Evolutionary conservation across 768 basidiomycete species (phyloP).

Genomic region (Baorangia bicolor): DNA sequence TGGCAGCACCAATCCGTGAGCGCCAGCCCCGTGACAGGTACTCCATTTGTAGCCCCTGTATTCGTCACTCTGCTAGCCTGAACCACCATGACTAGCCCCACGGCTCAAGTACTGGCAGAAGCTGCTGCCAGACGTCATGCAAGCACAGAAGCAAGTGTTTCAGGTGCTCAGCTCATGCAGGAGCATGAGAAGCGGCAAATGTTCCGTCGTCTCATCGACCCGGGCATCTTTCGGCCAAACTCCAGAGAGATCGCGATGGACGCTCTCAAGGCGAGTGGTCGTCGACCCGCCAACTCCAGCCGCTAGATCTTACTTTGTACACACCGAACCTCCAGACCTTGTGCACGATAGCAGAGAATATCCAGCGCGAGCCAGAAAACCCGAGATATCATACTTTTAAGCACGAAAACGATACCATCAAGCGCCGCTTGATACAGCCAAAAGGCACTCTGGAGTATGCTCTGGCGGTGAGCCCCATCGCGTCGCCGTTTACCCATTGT

Average conservation of each 20-base stretch:
- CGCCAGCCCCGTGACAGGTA: background rate
- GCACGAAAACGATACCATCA: conserved; percentile 66
- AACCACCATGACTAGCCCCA: conserved; percentile 17
- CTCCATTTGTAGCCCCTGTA: conserved; percentile 20
- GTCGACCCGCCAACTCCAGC: too few species aligned
- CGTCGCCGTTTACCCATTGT: too few species aligned
- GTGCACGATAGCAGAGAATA: conserved; percentile 67
- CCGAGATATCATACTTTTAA: conserved; percentile 75
- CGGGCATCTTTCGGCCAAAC: conserved; percentile 74
- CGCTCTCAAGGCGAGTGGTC: conserved; percentile 58
- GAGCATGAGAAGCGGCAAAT: conserved; percentile 68
- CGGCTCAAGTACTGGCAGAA: conserved; percentile 26
- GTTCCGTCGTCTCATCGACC: conserved; percentile 76
- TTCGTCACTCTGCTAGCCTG: background rate
- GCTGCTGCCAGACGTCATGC: conserved; percentile 28
- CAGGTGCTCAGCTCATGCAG: conserved; percentile 25
- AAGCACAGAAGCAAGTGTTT: background rate
- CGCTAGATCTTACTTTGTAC: too few species aligned
- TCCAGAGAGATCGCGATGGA: conserved; percentile 55
- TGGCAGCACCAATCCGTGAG: too few species aligned
- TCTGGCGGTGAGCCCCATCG: conserved; percentile 58
- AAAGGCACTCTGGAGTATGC: conserved; percentile 79
- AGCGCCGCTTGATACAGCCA: conserved; percentile 64
- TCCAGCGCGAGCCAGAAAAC: conserved; percentile 71
- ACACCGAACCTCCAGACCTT: too few species aligned